Evolutionary conservation across 1,139 yeast species (phyloP).

Genomic region (Pichia sp.): DNA sequence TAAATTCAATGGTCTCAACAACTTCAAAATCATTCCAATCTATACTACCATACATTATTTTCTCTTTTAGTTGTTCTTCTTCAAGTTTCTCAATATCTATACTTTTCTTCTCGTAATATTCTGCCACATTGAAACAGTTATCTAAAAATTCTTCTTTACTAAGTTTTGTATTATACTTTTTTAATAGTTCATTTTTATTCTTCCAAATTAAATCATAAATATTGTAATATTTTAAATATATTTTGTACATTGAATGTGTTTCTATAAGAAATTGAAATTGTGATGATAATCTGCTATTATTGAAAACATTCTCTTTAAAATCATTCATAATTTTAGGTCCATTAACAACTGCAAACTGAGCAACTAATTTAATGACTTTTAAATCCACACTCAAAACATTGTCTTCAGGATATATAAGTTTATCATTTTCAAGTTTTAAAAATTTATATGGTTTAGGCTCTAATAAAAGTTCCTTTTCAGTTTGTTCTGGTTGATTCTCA

Average conservation of each 20-base stretch:
- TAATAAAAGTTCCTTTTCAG: slow-evolving; percentile 3
- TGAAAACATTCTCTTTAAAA: slow-evolving; percentile 34
- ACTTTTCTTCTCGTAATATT: slow-evolving; percentile 39
- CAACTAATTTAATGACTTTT: slow-evolving; percentile 65
- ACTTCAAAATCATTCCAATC: slow-evolving; percentile 84
- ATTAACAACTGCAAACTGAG: slow-evolving; percentile 56
- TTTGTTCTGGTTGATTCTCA: slow-evolving; percentile 29
- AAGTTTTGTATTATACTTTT: slow-evolving; percentile 17
- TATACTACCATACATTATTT: slow-evolving; percentile 61
- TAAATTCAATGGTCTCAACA: slow-evolving; percentile 64
- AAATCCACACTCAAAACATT: slow-evolving; percentile 59
- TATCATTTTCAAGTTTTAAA: slow-evolving; percentile 10
- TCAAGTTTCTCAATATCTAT: slow-evolving; percentile 27
- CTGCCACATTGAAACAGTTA: slow-evolving; percentile 54
- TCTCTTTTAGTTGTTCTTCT: slow-evolving; percentile 33
- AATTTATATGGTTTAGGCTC: slow-evolving; percentile 15
- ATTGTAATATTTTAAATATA: slow-evolving; percentile 45
- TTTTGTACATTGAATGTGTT: slow-evolving; percentile 53
- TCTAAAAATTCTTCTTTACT: slow-evolving; percentile 36
- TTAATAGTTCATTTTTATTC: slow-evolving; percentile 22
- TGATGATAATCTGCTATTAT: slow-evolving; percentile 34
- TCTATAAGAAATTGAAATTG: slow-evolving; percentile 67
- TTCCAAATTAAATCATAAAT: slow-evolving; percentile 49
- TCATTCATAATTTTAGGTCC: slow-evolving; percentile 42
- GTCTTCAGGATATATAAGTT: slow-evolving; percentile 34